Conservation (phyloP, 1,284 basidiomycete genomes). For the Rhodotorula sp. region DNA sequence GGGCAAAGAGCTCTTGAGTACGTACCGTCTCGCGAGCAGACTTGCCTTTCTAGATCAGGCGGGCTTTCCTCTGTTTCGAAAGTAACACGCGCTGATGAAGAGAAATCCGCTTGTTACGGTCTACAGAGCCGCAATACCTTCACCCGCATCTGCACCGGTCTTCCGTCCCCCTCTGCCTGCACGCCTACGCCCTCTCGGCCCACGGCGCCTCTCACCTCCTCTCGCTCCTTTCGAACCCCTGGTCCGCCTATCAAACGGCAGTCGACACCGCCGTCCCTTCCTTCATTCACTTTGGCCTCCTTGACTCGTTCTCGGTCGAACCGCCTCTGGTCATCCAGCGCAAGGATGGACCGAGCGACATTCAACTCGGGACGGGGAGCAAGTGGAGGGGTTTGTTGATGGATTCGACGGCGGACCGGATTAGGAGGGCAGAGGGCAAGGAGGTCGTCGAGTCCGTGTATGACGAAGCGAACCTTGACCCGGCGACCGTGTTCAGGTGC, state of each 20-base stretch:
- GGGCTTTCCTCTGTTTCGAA: background rate
- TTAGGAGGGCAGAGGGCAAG: constrained; percentile 38
- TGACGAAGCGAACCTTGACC: constrained; percentile 37
- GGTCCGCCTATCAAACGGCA: constrained; percentile 47
- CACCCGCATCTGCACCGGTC: constrained; percentile 66
- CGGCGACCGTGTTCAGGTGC: constrained; percentile 37
- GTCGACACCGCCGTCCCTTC: constrained; percentile 60
- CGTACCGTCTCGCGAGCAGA: constrained; percentile 24
- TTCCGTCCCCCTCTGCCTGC: constrained; percentile 44
- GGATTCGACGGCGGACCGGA: constrained; percentile 49
- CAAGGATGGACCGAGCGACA: constrained; percentile 48
- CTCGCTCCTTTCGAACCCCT: constrained; percentile 45
- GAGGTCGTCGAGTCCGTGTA: constrained; percentile 38
- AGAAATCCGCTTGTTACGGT: constrained; percentile 52
- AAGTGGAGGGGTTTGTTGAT: constrained; percentile 47
- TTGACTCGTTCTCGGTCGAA: constrained; percentile 48
- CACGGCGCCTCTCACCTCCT: constrained; percentile 40
- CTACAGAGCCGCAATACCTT: constrained; percentile 68
- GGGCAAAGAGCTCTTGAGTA: constrained; percentile 44
- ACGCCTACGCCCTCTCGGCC: constrained; percentile 46
- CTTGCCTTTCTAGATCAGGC: constrained; percentile 37
- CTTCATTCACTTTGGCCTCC: constrained; percentile 54
- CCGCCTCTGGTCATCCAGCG: constrained; percentile 48
- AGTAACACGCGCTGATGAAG: constrained; percentile 1
- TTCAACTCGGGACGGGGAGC: constrained; percentile 46